A percentile compares a stretch with the other conserved stretches of the same genome.
Conservation (phyloP, 768 basidiomycete genomes). For the Fistulinella prunicolor region DNA sequence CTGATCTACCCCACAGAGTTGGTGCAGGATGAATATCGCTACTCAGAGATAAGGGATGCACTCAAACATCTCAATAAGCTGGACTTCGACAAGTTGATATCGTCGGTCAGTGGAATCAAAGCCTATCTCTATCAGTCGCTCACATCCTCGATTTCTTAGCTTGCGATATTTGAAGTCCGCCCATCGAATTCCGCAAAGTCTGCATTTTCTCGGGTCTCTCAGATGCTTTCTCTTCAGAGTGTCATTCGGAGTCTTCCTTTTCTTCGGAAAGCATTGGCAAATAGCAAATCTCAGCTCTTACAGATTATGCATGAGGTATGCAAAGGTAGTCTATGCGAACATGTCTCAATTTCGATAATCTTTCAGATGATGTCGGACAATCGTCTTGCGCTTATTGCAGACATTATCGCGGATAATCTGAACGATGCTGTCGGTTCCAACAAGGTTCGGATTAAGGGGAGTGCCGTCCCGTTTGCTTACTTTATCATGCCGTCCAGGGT, state of each 20-base stretch:
- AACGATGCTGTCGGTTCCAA: slow-evolving; percentile 66
- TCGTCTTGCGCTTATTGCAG: slow-evolving; percentile 60
- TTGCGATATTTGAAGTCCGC: slow-evolving; percentile 61
- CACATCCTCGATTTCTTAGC: slow-evolving; percentile 37
- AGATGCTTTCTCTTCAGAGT: slow-evolving; percentile 77
- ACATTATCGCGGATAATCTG: slow-evolving; percentile 55
- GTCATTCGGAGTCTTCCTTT: slow-evolving; percentile 65
- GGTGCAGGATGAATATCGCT: slow-evolving; percentile 71
- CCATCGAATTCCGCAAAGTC: slow-evolving; percentile 53
- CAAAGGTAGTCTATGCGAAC: not conserved
- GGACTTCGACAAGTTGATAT: slow-evolving; percentile 87
- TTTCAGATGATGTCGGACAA: slow-evolving; percentile 72
- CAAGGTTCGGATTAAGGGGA: slow-evolving; percentile 45
- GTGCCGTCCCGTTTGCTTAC: not conserved
- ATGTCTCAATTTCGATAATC: not conserved
- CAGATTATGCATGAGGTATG: slow-evolving; percentile 58
- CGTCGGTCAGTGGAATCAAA: slow-evolving; percentile 43
- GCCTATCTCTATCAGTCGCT: not conserved
- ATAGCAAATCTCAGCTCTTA: slow-evolving; percentile 58
- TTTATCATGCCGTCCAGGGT: slow-evolving; percentile 39
- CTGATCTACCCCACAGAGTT: slow-evolving; percentile 49
- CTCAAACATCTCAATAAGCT: slow-evolving; percentile 71
- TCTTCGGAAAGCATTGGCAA: slow-evolving; percentile 58
- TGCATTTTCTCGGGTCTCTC: slow-evolving; percentile 65
- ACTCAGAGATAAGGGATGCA: slow-evolving; percentile 62